phyloP scores from a whole-genome alignment of 345 rosid species.

The Lepidium sativum region DNA sequence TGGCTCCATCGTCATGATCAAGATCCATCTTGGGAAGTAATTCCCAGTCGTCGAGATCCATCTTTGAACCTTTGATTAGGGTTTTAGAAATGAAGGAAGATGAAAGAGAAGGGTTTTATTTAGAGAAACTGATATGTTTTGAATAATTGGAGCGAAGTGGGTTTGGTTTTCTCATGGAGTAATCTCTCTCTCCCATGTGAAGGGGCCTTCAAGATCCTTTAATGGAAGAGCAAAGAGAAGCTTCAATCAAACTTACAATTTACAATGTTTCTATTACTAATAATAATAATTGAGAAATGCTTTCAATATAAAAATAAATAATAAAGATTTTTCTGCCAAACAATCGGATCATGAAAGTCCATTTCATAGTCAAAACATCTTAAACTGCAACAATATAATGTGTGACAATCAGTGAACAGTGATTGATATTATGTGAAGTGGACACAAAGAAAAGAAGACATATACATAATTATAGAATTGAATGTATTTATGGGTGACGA shows the following conservation, averaged over 20 bases:
- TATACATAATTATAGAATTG: background rate
- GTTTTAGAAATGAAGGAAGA: background rate
- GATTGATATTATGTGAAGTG: conserved; percentile 1
- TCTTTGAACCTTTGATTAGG: conserved; percentile 9
- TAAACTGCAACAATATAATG: too few relatives aligned
- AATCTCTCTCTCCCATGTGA: conserved; percentile 6
- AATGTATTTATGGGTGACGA: conserved; percentile 1
- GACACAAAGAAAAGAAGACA: conserved; percentile 1
- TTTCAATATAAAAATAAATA: background rate
- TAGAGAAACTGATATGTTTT: conserved; percentile 9
- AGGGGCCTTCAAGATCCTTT: conserved; percentile 3
- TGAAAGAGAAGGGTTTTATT: background rate
- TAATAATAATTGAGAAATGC: background rate
- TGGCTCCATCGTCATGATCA: conserved; percentile 23
- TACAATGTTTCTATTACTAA: background rate
- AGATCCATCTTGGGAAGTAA: conserved; percentile 40
- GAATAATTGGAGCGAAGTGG: conserved; percentile 21
- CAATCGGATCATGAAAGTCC: too few relatives aligned
- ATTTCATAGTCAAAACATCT: too few relatives aligned
- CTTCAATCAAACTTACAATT: conserved; percentile 15
- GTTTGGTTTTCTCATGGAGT: conserved; percentile 11
- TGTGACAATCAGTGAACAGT: too few relatives aligned
- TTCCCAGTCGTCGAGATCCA: conserved; percentile 94
- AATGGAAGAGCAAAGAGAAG: conserved; percentile 5
- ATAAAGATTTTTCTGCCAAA: too few relatives aligned